Evolutionary conservation across 2,329 filamentous ascomycete genomes (phyloP).

Genomic region (Ascochyta pisi): DNA sequence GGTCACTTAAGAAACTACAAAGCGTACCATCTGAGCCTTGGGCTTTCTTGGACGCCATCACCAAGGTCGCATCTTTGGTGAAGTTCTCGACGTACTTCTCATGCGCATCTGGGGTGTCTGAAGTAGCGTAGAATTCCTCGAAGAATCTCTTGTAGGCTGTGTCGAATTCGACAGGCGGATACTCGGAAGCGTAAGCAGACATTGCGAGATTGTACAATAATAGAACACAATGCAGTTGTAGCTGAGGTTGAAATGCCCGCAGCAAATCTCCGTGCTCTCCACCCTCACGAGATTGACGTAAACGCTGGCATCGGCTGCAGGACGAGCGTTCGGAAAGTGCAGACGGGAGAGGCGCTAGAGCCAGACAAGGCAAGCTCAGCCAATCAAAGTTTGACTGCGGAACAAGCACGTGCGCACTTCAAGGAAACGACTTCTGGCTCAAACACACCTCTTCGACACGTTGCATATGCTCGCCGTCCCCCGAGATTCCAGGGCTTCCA

Average conservation of each 20-base stretch:
- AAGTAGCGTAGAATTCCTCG: conserved; percentile 55
- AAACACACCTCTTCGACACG: conserved; percentile 1
- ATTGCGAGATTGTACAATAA: conserved; percentile 21
- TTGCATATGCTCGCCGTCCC: background rate
- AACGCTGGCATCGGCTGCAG: conserved; percentile 9
- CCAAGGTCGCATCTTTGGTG: conserved; percentile 57
- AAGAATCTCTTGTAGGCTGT: conserved; percentile 54
- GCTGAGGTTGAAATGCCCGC: conserved; percentile 2
- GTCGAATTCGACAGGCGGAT: conserved; percentile 47
- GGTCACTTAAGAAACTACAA: background rate
- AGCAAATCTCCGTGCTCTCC: conserved; percentile 13
- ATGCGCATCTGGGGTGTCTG: conserved; percentile 57
- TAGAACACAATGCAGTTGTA: conserved; percentile 1
- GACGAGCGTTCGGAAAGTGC: conserved; percentile 6
- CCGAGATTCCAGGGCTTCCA: conserved; percentile 1
- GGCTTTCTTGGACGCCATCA: conserved; percentile 60
- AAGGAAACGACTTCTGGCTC: conserved; percentile 2
- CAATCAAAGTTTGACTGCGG: conserved; percentile 4
- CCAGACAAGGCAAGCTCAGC: background rate
- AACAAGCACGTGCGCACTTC: conserved; percentile 2
- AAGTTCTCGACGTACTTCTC: conserved; percentile 58
- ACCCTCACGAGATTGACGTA: conserved; percentile 11
- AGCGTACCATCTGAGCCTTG: conserved; percentile 55
- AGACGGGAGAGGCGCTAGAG: conserved; percentile 6
- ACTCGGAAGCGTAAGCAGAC: conserved; percentile 45